These are phyloP conservation scores for Pulveroboletus sp. DNA, from an alignment of 768 basidiomycete genomes.

Conservation along the genomic window DNA sequence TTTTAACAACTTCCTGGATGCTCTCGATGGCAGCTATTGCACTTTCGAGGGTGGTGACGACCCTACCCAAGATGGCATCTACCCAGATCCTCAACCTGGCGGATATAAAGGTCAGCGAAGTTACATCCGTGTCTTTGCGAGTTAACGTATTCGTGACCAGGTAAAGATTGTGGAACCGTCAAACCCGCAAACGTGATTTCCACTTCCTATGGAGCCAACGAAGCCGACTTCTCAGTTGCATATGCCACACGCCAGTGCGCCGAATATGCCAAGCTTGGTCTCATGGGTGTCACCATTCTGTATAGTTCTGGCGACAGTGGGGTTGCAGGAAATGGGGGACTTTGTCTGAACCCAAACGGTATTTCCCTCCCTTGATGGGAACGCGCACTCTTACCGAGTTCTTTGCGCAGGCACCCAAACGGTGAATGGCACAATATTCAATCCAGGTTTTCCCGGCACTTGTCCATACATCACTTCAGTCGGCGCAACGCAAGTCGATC, in stretches of 20 bases:
- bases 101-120: slow-evolving; percentile 42
- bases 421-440: slow-evolving; percentile 52
- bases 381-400: not conserved
- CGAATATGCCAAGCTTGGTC: slow-evolving; percentile 49
- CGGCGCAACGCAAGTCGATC: slow-evolving; percentile 55
- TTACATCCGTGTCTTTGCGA: slow-evolving; percentile 1
- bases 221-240: slow-evolving; percentile 32
- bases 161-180: slow-evolving; percentile 33
- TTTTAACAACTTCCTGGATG: too few relatives aligned
- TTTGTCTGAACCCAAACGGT: slow-evolving; percentile 42
- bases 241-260: slow-evolving; percentile 44
- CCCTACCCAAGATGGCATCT: slow-evolving; percentile 35
- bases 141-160: slow-evolving; percentile 11
- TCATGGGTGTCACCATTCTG: slow-evolving; percentile 47
- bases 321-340: slow-evolving; percentile 33
- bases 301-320: slow-evolving; percentile 42
- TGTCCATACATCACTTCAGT: too few relatives aligned
- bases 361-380: not conserved
- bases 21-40: too few relatives aligned
- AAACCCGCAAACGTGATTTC: slow-evolving; percentile 39
- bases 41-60: slow-evolving; percentile 45
- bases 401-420: slow-evolving; percentile 29
- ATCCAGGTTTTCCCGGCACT: slow-evolving; percentile 45
- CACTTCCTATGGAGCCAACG: slow-evolving; percentile 40
- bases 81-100: slow-evolving; percentile 39